Base-by-base conservation (phyloP, 805 yeast species). In the Sugiyamaella marilandica region DNA sequence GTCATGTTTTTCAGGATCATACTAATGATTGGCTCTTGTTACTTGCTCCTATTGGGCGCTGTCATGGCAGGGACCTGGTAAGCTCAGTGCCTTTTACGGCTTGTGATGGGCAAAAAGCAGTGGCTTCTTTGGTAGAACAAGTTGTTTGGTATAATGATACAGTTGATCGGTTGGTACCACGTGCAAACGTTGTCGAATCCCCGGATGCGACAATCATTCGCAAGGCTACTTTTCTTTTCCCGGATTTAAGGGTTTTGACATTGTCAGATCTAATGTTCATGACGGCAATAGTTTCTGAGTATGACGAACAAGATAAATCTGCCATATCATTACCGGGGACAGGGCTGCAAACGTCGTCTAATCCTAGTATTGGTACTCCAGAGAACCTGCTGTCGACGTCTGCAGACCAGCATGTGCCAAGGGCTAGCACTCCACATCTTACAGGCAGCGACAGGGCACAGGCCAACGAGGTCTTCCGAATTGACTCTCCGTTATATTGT, bases 121-220 rank as follows among this genome's bases (percentile, higher is more conserved):
- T 69, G 24, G 60, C 62, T 37, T 55, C 55, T 2, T 55, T 71
- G 21, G 51, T 66, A 14, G 67, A 67, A 16, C 70, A 69, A 49
- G 52, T 68, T n/a, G 70, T 69, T 2, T 71, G 71, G 70, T 73
- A 71, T 47, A 56, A 60, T 34, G 66, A 68, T 2, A 32, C 60
- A 21, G 51, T 68, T 10, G 33, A 44, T 9, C 54, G 55, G 5
- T 51, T 61, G 14, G 33, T 60, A 13, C 62, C 66, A 1, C 49
- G 51, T 2, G 26, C 10, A 2, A 36, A 18, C 10, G 19, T 16
- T 14, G 24, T 45, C 13, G 50, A 47, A 11, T 39, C 50, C 1
- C 59, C 62, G 1, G 57, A 55, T 48, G 47, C 41, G 2, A 14
- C 52, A 2, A 45, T 59, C 11, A 37, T 62, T 1, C 53, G 51